A percentile compares a stretch with the other conserved stretches of the same genome.
Evolutionary conservation across 441 rosid species (phyloP).

Genomic region (Syzygium malaccense): DNA sequence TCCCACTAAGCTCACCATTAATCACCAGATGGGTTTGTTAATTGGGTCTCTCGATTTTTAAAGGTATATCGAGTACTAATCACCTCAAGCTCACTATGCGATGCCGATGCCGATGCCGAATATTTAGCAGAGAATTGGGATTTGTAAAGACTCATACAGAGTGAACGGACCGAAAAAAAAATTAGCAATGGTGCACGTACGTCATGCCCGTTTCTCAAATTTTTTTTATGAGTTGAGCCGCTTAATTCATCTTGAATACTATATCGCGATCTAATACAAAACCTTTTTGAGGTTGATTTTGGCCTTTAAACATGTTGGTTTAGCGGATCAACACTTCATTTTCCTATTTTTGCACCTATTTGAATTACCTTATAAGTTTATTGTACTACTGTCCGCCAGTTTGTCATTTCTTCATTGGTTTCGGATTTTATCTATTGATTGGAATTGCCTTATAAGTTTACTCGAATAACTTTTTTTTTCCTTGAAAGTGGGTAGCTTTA

Average conservation of each 20-base stretch:
- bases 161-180: neutral
- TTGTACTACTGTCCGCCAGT: too few species aligned
- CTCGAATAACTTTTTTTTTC: neutral
- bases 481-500: neutral
- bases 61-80: neutral
- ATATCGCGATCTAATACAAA: neutral
- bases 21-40: neutral
- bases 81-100: neutral
- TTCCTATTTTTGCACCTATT: neutral
- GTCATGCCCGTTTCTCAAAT: neutral
- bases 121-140: neutral
- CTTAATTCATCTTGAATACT: accelerated
- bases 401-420: too few species aligned
- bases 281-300: neutral
- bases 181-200: accelerated
- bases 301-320: neutral
- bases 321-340: neutral
- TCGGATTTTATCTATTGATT: too few species aligned
- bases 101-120: neutral
- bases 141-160: neutral
- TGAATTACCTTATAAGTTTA: neutral
- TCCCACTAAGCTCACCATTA: neutral
- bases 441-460: neutral
- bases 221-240: neutral
- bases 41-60: neutral